Conservation (phyloP, 495 filamentous ascomycete species). For the Aspergillus conjunctus region DNA sequence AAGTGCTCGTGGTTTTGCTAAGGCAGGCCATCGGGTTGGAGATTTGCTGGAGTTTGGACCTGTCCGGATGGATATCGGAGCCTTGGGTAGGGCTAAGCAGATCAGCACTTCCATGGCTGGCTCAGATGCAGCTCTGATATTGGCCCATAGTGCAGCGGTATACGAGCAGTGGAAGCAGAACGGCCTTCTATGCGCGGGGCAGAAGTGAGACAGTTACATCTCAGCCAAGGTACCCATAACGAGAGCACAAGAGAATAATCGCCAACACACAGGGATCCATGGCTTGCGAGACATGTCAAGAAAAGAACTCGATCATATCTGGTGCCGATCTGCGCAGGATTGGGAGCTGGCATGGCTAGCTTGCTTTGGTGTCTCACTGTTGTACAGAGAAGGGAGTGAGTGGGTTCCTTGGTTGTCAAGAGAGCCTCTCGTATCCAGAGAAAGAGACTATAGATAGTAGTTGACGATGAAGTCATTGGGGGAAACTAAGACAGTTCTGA, state of each 20-base stretch:
- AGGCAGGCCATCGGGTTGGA: background rate
- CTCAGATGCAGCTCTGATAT: background rate
- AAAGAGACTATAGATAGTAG: too few species aligned
- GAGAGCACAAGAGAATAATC: background rate
- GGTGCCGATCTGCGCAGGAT: too few species aligned
- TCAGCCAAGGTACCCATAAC: constrained; percentile 12
- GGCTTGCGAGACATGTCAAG: too few species aligned
- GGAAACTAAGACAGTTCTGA: background rate
- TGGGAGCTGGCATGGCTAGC: too few species aligned
- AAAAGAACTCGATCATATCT: too few species aligned
- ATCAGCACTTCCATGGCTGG: background rate
- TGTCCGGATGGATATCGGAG: background rate
- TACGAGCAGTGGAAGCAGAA: constrained; percentile 10
- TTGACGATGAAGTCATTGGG: too few species aligned
- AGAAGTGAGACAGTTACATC: constrained; percentile 38
- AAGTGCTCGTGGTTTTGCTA: background rate
- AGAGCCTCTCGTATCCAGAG: too few species aligned
- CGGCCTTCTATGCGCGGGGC: constrained; percentile 8
- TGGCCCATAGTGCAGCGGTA: background rate
- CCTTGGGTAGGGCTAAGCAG: constrained; percentile 2
- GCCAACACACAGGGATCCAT: too few species aligned
- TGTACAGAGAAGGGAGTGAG: too few species aligned
- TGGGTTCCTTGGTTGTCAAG: too few species aligned
- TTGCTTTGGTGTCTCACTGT: too few species aligned
- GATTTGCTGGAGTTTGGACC: background rate